A percentile compares a stretch with the other conserved stretches of the same genome.
Conservation (phyloP, 176 grass and related monocot genomes). For the Oryza australiensis region DNA sequence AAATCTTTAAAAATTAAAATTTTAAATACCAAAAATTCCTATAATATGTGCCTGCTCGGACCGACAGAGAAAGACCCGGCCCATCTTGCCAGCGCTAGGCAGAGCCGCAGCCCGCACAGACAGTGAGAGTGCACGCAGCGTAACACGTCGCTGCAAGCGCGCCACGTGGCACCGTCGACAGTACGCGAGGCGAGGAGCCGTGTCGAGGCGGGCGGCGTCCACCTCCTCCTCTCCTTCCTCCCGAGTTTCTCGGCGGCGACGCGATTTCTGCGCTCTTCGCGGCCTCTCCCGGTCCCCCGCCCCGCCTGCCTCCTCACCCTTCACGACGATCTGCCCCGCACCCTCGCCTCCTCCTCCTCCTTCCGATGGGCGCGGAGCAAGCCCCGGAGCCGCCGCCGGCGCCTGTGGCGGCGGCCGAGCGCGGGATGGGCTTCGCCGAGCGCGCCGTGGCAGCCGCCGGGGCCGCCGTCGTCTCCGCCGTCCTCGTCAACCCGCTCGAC, state of each 20-base stretch:
- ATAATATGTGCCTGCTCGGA: no score
- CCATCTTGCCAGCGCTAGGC: no score
- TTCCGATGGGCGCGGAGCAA: slow-evolving; percentile 16
- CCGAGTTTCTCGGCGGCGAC: neutral
- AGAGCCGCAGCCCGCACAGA: no score
- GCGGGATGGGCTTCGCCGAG: slow-evolving; percentile 61
- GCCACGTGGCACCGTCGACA: slow-evolving; percentile 5
- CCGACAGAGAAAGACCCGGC: no score
- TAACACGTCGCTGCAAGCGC: neutral
- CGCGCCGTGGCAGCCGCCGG: slow-evolving; percentile 68
- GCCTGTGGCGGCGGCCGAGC: slow-evolving; percentile 34
- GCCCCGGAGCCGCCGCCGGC: slow-evolving; percentile 7
- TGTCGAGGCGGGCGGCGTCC: slow-evolving; percentile 29
- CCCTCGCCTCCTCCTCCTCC: neutral
- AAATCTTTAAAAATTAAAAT: no score
- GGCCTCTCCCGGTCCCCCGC: no score
- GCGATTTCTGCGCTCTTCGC: slow-evolving; percentile 9
- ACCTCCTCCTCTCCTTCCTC: neutral
- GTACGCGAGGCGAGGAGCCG: neutral
- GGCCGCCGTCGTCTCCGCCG: slow-evolving; percentile 72
- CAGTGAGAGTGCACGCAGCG: neutral
- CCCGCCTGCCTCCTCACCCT: neutral
- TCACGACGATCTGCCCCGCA: neutral
- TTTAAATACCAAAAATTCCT: no score
- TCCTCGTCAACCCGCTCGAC: slow-evolving; percentile 93